Conservation (phyloP, 2,329 filamentous ascomycete species). For the Blastomyces percursus region DNA sequence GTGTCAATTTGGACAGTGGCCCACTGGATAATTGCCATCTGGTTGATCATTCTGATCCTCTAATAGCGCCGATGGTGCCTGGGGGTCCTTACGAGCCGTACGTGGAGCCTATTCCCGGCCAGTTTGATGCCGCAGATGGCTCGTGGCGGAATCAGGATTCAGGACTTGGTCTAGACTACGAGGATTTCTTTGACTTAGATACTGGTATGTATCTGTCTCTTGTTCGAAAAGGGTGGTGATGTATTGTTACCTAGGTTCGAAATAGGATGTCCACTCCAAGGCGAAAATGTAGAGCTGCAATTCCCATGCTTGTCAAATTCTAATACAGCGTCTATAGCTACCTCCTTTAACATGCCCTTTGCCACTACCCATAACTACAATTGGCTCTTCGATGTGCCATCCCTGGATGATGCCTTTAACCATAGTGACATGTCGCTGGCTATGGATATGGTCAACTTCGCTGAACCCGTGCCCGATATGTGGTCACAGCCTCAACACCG, state of each 20-base stretch:
- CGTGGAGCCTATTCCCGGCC: conserved; percentile 24
- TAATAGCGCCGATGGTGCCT: conserved; percentile 24
- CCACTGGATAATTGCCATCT: conserved; percentile 3
- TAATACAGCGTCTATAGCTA: conserved; percentile 28
- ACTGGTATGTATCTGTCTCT: conserved; percentile 31
- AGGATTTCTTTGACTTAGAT: conserved; percentile 49
- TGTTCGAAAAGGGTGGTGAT: neutral
- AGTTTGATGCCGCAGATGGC: conserved; percentile 27
- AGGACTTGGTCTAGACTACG: conserved; percentile 28
- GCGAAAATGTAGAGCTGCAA: neutral
- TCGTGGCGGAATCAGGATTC: conserved; percentile 16
- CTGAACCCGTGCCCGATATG: conserved; percentile 14
- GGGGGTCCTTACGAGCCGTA: conserved; percentile 23
- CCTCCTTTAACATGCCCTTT: conserved; percentile 55
- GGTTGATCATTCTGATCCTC: conserved; percentile 16
- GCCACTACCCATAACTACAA: conserved; percentile 53
- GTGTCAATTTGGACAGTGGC: conserved; percentile 12
- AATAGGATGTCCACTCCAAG: neutral
- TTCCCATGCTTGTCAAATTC: neutral
- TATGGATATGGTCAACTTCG: conserved; percentile 18
- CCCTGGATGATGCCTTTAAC: conserved; percentile 28
- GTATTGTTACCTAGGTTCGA: neutral
- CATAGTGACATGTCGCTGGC: conserved; percentile 20
- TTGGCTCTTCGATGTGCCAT: conserved; percentile 46
- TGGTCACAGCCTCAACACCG: conserved; percentile 8